phyloP scores from a whole-genome alignment of 78 protist genomes.

The Corallochytrium limacisporum region DNA sequence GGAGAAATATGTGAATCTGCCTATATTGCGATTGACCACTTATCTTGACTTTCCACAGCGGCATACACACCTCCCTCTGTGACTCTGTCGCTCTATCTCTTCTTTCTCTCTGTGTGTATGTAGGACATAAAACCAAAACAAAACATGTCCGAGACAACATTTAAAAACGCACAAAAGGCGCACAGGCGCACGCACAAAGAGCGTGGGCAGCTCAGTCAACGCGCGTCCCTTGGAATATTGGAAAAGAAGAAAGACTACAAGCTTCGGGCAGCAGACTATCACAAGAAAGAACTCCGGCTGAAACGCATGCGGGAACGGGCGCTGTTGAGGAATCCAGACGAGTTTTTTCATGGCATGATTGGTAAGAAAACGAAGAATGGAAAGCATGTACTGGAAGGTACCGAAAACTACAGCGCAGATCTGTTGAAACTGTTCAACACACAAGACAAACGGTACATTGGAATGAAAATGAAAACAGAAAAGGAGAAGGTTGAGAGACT shows the following conservation, averaged over 20 bases:
- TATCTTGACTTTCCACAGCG: too few relatives aligned
- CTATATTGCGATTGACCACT: too few relatives aligned
- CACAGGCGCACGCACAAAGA: slow-evolving; percentile 36
- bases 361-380: background rate
- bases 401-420: background rate
- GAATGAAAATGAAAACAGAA: too few relatives aligned
- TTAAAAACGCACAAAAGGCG: slow-evolving; percentile 17
- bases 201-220: slow-evolving; percentile 40
- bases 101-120: too few relatives aligned
- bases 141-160: too few relatives aligned
- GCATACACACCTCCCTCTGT: too few relatives aligned
- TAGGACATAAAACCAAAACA: too few relatives aligned
- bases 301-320: slow-evolving; percentile 5
- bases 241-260: slow-evolving; percentile 68
- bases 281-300: background rate
- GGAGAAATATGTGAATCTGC: too few relatives aligned
- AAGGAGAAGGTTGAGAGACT: background rate
- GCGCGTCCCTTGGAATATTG: slow-evolving; percentile 39
- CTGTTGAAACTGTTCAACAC: background rate
- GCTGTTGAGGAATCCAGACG: background rate
- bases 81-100: too few relatives aligned
- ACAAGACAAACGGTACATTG: slow-evolving; percentile 10
- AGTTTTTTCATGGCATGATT: slow-evolving; percentile 1
- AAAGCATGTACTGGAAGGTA: background rate
- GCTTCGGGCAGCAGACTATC: slow-evolving; percentile 29